Evolutionary conservation across 768 basidiomycete genomes (phyloP), one percentile per base, ranked within the genome.

Genomic region (Leccinum variicolor): DNA sequence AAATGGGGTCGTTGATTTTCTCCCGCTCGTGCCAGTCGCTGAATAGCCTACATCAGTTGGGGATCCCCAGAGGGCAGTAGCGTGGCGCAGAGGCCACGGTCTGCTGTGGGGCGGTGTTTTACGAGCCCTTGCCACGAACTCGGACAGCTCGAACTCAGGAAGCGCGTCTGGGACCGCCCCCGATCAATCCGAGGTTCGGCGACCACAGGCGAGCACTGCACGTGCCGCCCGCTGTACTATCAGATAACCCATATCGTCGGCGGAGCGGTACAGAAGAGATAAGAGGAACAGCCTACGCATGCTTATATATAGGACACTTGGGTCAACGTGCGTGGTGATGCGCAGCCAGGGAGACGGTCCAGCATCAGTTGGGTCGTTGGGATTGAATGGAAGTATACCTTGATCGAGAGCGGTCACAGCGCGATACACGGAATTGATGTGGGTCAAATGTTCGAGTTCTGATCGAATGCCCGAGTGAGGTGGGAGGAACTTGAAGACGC

Each of bases 181-280:
- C 68, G 68, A 70, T 69, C 68, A 62, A 41, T 59, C n/a, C 52
- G 46, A 56, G 62, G 59, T 59, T 62, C 68, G 53, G 19, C 51
- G 58, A 70, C 68, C 69, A 69, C 68, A 70, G 68, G 57, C 54
- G 53, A 50, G 61, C 66, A 64, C 59, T 52, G 64, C 69, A 64
- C 17, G 43, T 50, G 52, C 34, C 19, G 31, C 7, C 29, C 23
- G 3, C 41, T 39, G 13, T 33, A 60, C 36, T 59, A 66, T 60
- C 61, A 64, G 67, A 69, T 70, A 64, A 62, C 31, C 31, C 19
- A 39, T 21, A 43, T 19, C 47, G 28, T 28, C 14, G 14, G 31
- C 57, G 50, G 52, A 43, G 55, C 39, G 25, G 52, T 50, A 58
- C 61, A 56, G 56, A 31, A 51, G 49, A 39, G 57, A 49, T 50